phyloP scores from a whole-genome alignment of 169 alveolate species.

The Eimeria falciformis region DNA sequence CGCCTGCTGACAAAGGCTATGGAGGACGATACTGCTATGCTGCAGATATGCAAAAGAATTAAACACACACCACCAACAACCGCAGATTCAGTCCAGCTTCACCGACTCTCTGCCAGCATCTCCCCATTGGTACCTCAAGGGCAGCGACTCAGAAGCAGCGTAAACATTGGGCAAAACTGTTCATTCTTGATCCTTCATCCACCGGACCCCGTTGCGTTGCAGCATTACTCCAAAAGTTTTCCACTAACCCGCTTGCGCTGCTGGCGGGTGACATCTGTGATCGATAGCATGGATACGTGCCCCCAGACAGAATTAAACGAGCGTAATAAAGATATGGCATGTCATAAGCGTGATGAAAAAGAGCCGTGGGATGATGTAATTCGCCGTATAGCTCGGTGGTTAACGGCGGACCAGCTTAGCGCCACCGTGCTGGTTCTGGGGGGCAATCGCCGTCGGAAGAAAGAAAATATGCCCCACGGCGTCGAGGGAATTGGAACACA shows the following conservation, averaged over 20 bases:
- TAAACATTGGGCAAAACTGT: background rate
- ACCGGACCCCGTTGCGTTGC: background rate
- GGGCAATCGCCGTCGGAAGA: slow-evolving; percentile 13
- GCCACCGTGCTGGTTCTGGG: slow-evolving; percentile 60
- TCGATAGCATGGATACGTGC: background rate
- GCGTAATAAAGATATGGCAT: background rate
- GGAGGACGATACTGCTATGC: no score
- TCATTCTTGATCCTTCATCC: slow-evolving; percentile 39
- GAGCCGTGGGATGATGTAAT: slow-evolving; percentile 59
- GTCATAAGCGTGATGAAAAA: background rate
- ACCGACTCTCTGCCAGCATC: slow-evolving; percentile 11
- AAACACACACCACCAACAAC: background rate
- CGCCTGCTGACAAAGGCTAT: background rate
- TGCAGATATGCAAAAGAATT: background rate
- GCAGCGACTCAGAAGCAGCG: background rate
- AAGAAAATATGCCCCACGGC: background rate
- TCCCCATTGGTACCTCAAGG: background rate
- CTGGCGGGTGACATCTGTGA: slow-evolving; percentile 64
- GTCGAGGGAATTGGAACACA: background rate
- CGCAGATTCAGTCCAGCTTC: background rate
- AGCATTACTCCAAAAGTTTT: background rate
- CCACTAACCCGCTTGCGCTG: background rate
- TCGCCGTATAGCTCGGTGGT: slow-evolving; percentile 25
- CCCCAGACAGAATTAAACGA: background rate
- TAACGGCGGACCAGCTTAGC: slow-evolving; percentile 21